Evolutionary conservation across 2,329 filamentous ascomycete species (phyloP), one percentile per base, ranked within the genome.

Genomic region (Cladorrhinum sp.): DNA sequence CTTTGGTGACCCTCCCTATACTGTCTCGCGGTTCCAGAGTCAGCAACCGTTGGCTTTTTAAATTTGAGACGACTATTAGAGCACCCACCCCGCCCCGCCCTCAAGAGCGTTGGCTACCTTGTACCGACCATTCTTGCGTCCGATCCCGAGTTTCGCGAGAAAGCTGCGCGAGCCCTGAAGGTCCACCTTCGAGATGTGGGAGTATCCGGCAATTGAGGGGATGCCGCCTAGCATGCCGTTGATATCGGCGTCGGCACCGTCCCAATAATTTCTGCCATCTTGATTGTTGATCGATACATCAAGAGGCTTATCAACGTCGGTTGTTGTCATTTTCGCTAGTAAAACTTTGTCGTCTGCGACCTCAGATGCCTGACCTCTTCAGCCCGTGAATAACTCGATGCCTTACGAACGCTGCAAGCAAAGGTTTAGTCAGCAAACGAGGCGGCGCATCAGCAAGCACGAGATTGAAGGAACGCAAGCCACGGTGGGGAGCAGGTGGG

Each of bases 181-280:
- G 72, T 93, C 91, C 62, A 89, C 82, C 63, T 85, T 82, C 33
- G 86, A 88, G 70, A 90, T 82, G 72, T 86, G 81, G 36, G 36
- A 14, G 36, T 42, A 42, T 42, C 36, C 36, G 36, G 16, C 5
- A n/a, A 42, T 12, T n/a, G 36, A 42, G 12, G 77, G 73, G 55
- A 77, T 76, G 73, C 92, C 91, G 63, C 91, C 92, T 1, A 96
- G 87, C 88, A 95, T 93, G 70, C 91, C 91, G 68, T 89, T 82
- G 52, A 78, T 74, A 55, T 80, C 75, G 48, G 79, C 76, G 1
- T 73, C 72, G 57, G 79, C 68, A 21, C 70, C 67, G 57, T 80
- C 70, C 82, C 81, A 84, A 71, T 84, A 84, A 7, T 58, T 62
- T 9, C 28, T 28, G n/a, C 62, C 59, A n/a, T 62, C 57, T 2